These are phyloP conservation scores for Aspergillus caelatus DNA, from an alignment of 2,329 filamentous ascomycete species.

Conservation along the genomic window DNA sequence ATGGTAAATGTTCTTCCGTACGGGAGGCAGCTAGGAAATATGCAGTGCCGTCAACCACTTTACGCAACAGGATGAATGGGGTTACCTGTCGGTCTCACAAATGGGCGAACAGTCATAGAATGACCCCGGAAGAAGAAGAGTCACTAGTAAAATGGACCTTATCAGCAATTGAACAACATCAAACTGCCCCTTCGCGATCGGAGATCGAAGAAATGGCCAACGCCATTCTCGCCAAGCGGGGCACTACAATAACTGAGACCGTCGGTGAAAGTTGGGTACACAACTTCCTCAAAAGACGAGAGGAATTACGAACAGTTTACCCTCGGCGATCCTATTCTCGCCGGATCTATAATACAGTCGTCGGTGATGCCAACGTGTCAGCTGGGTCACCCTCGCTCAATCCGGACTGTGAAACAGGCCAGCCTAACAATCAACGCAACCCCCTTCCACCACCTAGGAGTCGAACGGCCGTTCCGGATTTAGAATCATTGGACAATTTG, in stretches of 20 bases:
- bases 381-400: not conserved
- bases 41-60: conserved; percentile 1
- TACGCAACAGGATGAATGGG: conserved; percentile 4
- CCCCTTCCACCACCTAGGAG: not conserved
- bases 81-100: not conserved
- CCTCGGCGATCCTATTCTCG: conserved; percentile 12
- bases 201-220: conserved; percentile 15
- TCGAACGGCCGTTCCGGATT: not conserved
- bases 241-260: not conserved
- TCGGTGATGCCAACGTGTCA: not conserved
- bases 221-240: conserved; percentile 6
- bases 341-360: not conserved
- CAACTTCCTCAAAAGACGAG: conserved; percentile 10
- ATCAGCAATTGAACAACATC: conserved; percentile 7
- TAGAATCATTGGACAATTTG: not conserved
- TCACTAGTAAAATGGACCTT: conserved; percentile 10
- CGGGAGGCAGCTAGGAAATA: conserved; percentile 9
- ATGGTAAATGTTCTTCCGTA: not conserved
- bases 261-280: conserved; percentile 15
- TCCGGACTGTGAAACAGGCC: not conserved
- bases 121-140: conserved; percentile 11
- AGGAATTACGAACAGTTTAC: conserved; percentile 4
- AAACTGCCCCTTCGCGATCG: not conserved
- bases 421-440: not conserved
- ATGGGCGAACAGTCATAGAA: not conserved